These are phyloP conservation scores for Solanum pimpinellifolium DNA, from an alignment of 257 asterid genomes.

Conservation along the genomic window DNA sequence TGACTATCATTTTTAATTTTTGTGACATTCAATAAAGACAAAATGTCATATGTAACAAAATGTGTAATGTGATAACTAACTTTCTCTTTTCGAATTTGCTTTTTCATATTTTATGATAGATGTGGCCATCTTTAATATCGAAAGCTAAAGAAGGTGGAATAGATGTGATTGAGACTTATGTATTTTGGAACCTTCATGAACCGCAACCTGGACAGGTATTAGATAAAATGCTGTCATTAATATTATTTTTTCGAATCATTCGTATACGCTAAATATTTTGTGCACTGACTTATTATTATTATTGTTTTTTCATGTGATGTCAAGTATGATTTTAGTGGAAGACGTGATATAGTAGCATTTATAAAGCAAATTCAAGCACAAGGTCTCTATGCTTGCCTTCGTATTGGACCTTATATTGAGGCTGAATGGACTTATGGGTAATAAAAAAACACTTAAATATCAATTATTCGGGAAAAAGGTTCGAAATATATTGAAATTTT, in stretches of 20 bases:
- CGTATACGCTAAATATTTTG: not conserved
- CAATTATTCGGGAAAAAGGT: too few species aligned
- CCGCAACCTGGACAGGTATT: slow-evolving; percentile 61
- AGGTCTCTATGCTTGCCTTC: slow-evolving; percentile 66
- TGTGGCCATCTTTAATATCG: slow-evolving; percentile 73
- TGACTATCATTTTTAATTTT: not conserved
- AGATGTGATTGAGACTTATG: slow-evolving; percentile 68
- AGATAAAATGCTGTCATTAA: not conserved
- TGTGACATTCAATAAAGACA: not conserved
- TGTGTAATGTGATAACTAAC: not conserved
- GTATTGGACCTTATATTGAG: slow-evolving; percentile 89
- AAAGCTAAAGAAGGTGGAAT: slow-evolving; percentile 75
- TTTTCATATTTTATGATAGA: slow-evolving; percentile 18
- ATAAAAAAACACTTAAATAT: not conserved
- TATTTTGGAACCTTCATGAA: slow-evolving; percentile 85
- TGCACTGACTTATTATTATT: not conserved
- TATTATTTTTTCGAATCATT: not conserved
- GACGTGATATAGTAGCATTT: slow-evolving; percentile 48
- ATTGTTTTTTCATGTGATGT: not conserved
- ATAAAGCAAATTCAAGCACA: slow-evolving; percentile 58
- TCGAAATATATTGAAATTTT: too few species aligned
- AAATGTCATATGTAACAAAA: not conserved
- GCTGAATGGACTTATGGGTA: slow-evolving; percentile 89
- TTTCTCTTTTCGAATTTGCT: not conserved
- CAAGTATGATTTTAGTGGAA: slow-evolving; percentile 82